Evolutionary conservation across 2,329 filamentous ascomycete genomes (phyloP).

Genomic region (Alternaria postmessia): DNA sequence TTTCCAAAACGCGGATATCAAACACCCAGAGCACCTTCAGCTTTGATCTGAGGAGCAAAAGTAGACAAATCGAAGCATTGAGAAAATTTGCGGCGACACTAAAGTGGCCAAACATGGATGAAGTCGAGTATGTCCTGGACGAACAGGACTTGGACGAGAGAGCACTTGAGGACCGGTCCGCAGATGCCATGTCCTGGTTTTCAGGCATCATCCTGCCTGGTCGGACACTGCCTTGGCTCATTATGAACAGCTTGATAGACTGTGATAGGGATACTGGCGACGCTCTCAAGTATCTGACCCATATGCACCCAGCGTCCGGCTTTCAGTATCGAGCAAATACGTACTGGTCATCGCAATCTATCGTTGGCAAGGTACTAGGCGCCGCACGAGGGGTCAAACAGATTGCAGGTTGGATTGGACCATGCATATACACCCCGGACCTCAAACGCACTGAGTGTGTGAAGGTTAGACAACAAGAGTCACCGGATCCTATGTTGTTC

Average conservation of each 20-base stretch:
- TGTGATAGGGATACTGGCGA: slow-evolving; percentile 74
- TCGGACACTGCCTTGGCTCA: slow-evolving; percentile 73
- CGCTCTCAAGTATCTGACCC: slow-evolving; percentile 71
- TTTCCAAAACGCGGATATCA: slow-evolving; percentile 66
- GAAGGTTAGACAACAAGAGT: slow-evolving; percentile 68
- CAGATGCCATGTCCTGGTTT: slow-evolving; percentile 80
- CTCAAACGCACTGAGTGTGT: slow-evolving; percentile 74
- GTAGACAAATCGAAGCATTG: slow-evolving; percentile 73
- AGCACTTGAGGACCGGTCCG: slow-evolving; percentile 67
- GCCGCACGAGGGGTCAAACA: slow-evolving; percentile 73
- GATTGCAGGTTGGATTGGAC: slow-evolving; percentile 77
- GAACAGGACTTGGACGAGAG: slow-evolving; percentile 62
- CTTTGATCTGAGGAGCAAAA: slow-evolving; percentile 71
- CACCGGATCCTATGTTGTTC: slow-evolving; percentile 63
- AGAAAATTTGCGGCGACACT: slow-evolving; percentile 73
- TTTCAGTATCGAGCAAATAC: slow-evolving; percentile 81
- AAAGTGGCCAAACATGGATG: slow-evolving; percentile 78
- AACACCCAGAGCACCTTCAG: slow-evolving; percentile 58
- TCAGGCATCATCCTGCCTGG: slow-evolving; percentile 77
- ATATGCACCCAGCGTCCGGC: slow-evolving; percentile 72
- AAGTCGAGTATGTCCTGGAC: slow-evolving; percentile 69
- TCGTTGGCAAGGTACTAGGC: slow-evolving; percentile 76
- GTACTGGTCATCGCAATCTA: slow-evolving; percentile 76
- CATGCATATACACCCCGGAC: slow-evolving; percentile 72
- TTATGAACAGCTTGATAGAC: slow-evolving; percentile 81